Percentiles rank a stretch among this genome's conserved stretches.
These are phyloP conservation scores for Phytophthora crassamura DNA, from an alignment of 352 stramenopile species.

Conservation along the genomic window DNA sequence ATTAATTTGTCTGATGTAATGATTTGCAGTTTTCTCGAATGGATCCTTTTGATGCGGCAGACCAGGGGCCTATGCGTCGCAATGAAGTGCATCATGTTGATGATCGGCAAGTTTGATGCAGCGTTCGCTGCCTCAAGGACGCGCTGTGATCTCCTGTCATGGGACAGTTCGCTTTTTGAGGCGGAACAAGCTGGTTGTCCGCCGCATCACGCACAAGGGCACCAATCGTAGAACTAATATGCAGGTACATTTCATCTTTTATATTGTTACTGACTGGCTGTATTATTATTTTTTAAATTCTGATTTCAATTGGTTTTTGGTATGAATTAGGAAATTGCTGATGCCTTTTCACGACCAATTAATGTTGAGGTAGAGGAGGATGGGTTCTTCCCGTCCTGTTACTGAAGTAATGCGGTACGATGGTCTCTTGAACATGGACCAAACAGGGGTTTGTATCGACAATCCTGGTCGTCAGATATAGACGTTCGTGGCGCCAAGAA, in stretches of 20 bases:
- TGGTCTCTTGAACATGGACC: conserved; percentile 7
- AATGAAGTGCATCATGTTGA: conserved; percentile 14
- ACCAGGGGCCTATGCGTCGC: conserved; percentile 1
- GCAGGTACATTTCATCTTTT: conserved; percentile 5
- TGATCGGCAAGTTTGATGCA: conserved; percentile 8
- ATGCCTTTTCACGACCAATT: background rate
- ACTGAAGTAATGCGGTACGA: background rate
- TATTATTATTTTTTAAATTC: background rate
- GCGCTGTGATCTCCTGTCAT: background rate
- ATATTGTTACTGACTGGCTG: background rate
- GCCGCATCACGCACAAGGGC: conserved; percentile 11
- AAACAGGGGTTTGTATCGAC: conserved; percentile 14
- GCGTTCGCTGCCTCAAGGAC: background rate
- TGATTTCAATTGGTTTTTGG: background rate
- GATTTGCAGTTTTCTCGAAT: conserved; percentile 1
- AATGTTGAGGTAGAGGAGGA: conserved; percentile 4
- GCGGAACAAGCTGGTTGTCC: conserved; percentile 7
- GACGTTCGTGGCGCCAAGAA: conserved; percentile 2
- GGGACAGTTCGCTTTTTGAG: conserved; percentile 10
- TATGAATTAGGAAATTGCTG: conserved; percentile 3
- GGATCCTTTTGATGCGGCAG: conserved; percentile 3
- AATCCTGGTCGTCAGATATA: conserved; percentile 2
- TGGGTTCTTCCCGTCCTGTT: background rate
- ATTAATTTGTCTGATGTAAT: too few relatives aligned
- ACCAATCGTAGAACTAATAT: background rate